These are phyloP conservation scores for Sarocladium brachiariae DNA, from an alignment of 2,329 filamentous ascomycete genomes.

Conservation along the genomic window DNA sequence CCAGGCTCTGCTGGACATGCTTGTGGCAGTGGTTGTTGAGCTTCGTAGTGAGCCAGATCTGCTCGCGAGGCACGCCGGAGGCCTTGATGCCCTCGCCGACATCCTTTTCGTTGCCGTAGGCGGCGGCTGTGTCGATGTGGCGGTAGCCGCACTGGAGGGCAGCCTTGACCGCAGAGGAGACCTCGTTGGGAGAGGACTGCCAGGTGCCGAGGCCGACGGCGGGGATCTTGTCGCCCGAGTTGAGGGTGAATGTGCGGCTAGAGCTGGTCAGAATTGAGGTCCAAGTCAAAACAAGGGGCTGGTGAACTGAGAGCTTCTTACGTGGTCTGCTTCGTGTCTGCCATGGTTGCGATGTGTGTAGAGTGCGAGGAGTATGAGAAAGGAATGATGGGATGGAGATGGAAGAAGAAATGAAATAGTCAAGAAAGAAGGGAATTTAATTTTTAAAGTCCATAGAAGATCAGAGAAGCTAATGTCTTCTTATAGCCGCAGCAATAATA, in stretches of 20 bases:
- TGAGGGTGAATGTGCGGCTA: slow-evolving; percentile 53
- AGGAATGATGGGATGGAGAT: background rate
- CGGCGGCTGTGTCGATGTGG: slow-evolving; percentile 70
- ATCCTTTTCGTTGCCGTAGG: slow-evolving; percentile 70
- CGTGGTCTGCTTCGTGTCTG: slow-evolving; percentile 21
- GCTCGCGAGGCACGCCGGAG: slow-evolving; percentile 55
- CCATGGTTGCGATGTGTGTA: slow-evolving; percentile 22
- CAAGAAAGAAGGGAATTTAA: background rate
- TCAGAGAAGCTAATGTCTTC: background rate
- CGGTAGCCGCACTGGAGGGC: slow-evolving; percentile 64
- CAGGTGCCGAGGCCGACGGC: slow-evolving; percentile 72
- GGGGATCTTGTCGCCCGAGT: slow-evolving; percentile 72
- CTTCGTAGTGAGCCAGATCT: slow-evolving; percentile 74
- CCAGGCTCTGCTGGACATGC: slow-evolving; percentile 55
- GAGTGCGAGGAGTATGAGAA: background rate
- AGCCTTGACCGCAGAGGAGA: slow-evolving; percentile 62
- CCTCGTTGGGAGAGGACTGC: slow-evolving; percentile 65
- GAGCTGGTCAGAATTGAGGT: background rate
- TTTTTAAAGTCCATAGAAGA: too few relatives aligned
- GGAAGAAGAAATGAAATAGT: background rate
- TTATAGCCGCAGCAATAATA: background rate
- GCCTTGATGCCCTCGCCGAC: slow-evolving; percentile 59
- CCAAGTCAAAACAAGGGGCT: too few relatives aligned
- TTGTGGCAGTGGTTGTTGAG: slow-evolving; percentile 76
- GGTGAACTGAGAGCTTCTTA: slow-evolving; percentile 13